Base-by-base conservation (phyloP, 139 green algal species). In the Marvania coccoides region DNA sequence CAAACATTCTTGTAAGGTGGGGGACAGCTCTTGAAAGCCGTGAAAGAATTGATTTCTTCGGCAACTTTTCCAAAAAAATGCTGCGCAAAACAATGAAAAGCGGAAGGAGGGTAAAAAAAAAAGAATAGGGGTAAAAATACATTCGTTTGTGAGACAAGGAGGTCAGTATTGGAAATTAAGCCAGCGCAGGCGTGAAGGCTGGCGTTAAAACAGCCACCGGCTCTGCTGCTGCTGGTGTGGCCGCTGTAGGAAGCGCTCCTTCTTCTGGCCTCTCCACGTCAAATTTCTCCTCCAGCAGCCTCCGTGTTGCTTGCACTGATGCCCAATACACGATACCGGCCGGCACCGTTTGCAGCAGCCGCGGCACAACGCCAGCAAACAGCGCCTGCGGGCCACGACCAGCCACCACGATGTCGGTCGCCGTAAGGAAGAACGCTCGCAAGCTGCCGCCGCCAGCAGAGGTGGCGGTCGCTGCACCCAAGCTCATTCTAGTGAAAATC, bases 401-500 rank as follows among this genome's bases (percentile, higher is more conserved):
- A 6, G 36, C 26, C 8, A 42, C 51, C 26, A 79, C 59, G 37
- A 87, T 74, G 7, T 31, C 30, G 23, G 35, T 58, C 5, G 71
- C 85, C 3, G 63, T 81, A 37, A 35, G 31, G 15, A 74, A 31
- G 39, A 87, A 91, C 37, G 5, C 5, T 19, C 23, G 36, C 12
- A 66, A 58, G 12, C 28, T 28, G 29, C 36, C 33, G 46, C 54
- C 63, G 39, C 15, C 23, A 12, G 29, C 3, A 23, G 5, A n/a
- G 26, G 34, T 33, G 26, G 8, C 24, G 8, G 7, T 24, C 26
- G 19, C 30, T 23, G 24, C 57, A 7, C 24, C 6, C 26, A 80
- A 30, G 47, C 87, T 81, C 67, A 90, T 83, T 60, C 79, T 79
- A 0, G 80, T 88, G 69, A 47, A 88, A 33, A 90, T 72, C 7